Percentiles rank a stretch among this genome's conserved stretches.
phyloP scores from a whole-genome alignment of 306 rosid genomes.

The Aeschynomene evenia region DNA sequence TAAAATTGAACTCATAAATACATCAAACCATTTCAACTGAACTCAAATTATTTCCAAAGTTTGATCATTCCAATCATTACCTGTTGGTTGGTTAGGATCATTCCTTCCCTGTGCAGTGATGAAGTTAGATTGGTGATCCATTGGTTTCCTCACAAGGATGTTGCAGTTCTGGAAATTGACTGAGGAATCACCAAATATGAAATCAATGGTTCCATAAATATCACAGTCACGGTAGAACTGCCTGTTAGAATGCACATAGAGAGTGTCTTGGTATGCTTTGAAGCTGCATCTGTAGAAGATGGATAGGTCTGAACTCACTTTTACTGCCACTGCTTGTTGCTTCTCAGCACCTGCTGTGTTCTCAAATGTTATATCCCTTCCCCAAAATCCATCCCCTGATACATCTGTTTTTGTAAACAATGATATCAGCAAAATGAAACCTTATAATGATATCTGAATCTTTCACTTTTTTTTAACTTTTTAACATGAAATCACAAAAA shows the following conservation, averaged over 20 bases:
- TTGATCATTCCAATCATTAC: no score
- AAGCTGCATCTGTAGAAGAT: neutral
- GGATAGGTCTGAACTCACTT: neutral
- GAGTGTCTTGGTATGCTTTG: slow-evolving; percentile 2
- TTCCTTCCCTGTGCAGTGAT: neutral
- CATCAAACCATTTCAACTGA: no score
- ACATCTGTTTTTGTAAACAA: neutral
- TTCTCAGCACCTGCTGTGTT: neutral
- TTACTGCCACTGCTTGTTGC: neutral
- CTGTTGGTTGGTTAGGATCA: neutral
- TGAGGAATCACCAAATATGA: neutral
- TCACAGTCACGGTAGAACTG: neutral
- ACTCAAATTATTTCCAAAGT: no score
- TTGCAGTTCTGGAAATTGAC: neutral
- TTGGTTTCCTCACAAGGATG: neutral
- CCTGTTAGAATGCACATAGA: neutral
- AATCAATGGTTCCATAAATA: neutral
- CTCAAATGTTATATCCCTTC: neutral
- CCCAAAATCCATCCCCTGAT: neutral
- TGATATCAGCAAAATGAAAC: neutral
- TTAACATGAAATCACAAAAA: no score
- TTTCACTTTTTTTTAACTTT: no score
- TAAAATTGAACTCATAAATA: no score
- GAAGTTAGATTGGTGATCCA: neutral
- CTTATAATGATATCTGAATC: no score